phyloP scores from a whole-genome alignment of 176 grass and related monocot genomes.

The Triticum turgidum region DNA sequence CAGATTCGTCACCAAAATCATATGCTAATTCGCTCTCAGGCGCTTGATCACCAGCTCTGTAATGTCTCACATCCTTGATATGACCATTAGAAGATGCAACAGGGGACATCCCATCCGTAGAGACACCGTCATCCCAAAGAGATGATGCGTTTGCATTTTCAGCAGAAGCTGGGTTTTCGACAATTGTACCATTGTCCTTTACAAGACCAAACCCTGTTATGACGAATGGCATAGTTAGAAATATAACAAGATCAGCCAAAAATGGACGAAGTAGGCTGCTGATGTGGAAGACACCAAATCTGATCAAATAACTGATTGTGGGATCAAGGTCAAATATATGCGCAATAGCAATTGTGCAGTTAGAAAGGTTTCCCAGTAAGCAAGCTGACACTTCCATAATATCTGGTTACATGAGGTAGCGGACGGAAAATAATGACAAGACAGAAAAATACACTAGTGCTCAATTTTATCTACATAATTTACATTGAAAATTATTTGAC shows the following conservation, averaged over 20 bases:
- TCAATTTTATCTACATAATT: conserved; percentile 11
- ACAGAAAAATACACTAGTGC: neutral
- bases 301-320: conserved; percentile 8
- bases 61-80: conserved; percentile 58
- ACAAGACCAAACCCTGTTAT: conserved; percentile 79
- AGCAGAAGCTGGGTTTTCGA: conserved; percentile 57
- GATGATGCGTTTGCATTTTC: conserved; percentile 54
- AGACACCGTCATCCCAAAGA: conserved; percentile 73
- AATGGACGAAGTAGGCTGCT: neutral
- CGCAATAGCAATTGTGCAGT: neutral
- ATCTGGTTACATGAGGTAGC: neutral
- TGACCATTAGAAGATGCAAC: conserved; percentile 76
- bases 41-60: conserved; percentile 40
- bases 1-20: conserved; percentile 84
- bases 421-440: neutral
- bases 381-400: conserved; percentile 6
- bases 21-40: conserved; percentile 68
- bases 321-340: neutral
- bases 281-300: neutral
- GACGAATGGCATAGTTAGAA: conserved; percentile 20
- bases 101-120: conserved; percentile 57
- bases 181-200: conserved; percentile 65
- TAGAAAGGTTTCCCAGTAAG: conserved; percentile 9
- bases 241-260: neutral
- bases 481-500: neutral